A percentile compares a stretch with the other conserved stretches of the same genome.
Evolutionary conservation across 2,329 filamentous ascomycete species (phyloP).

Genomic region (Paecilomyces formosus): DNA sequence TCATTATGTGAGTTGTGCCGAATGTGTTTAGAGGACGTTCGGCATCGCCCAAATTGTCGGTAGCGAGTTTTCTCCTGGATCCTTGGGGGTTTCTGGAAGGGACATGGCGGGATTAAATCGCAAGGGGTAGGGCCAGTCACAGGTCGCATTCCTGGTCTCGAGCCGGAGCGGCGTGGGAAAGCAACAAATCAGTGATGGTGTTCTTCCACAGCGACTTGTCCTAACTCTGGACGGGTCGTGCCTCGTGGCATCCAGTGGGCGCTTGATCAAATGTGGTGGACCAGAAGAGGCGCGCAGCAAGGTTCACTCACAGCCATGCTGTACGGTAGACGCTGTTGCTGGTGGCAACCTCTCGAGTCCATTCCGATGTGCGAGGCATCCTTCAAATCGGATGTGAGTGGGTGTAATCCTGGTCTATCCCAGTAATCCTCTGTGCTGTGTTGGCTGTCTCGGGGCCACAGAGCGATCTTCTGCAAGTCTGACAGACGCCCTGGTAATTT

Average conservation of each 20-base stretch:
- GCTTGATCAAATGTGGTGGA: neutral
- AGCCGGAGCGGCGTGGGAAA: neutral
- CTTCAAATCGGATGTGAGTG: neutral
- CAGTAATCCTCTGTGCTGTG: neutral
- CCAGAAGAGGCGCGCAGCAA: neutral
- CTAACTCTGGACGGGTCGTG: neutral
- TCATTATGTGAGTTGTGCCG: neutral
- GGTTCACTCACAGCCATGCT: neutral
- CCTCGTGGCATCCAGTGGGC: neutral
- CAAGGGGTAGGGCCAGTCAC: neutral
- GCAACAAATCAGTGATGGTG: neutral
- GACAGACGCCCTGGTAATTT: neutral
- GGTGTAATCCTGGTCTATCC: neutral
- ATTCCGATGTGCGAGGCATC: neutral
- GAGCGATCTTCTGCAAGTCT: neutral
- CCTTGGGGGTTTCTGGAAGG: neutral
- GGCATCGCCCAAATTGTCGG: neutral
- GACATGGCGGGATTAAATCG: neutral
- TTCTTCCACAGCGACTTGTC: neutral
- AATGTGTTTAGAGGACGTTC: neutral
- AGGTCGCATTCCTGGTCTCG: neutral
- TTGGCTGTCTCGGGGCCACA: neutral
- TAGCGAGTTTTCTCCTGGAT: neutral
- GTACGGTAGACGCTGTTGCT: neutral
- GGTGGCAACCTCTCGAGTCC: neutral